phyloP scores from a whole-genome alignment of 192 early-diverging fungal species.

The Coemansia sp. region DNA sequence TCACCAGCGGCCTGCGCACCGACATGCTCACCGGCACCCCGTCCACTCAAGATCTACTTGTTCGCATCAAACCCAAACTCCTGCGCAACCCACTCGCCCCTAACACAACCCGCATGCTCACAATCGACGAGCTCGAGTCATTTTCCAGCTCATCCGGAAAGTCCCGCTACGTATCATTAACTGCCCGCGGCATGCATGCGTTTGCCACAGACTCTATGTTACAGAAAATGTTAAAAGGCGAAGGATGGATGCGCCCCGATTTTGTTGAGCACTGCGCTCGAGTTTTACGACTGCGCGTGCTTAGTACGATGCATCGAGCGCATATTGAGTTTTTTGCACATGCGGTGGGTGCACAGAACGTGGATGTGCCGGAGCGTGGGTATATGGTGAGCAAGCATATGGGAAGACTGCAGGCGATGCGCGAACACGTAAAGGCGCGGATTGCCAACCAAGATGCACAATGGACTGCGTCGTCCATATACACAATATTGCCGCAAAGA shows the following conservation, averaged over 20 bases:
- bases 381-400: not conserved
- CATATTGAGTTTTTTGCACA: slow-evolving; percentile 16
- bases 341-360: not conserved
- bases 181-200: slow-evolving; percentile 17
- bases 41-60: slow-evolving; percentile 9
- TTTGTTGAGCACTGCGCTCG: slow-evolving; percentile 36
- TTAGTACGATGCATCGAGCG: slow-evolving; percentile 26
- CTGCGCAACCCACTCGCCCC: not conserved
- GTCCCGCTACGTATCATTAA: slow-evolving; percentile 21
- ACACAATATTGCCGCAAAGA: slow-evolving; percentile 10
- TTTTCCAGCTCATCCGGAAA: slow-evolving; percentile 12
- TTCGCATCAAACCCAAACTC: slow-evolving; percentile 23
- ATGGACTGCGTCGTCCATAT: slow-evolving; percentile 22
- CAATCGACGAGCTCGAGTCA: slow-evolving; percentile 32
- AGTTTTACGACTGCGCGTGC: slow-evolving; percentile 19
- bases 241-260: slow-evolving; percentile 27
- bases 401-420: slow-evolving; percentile 13
- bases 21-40: slow-evolving; percentile 17
- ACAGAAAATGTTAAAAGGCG: not conserved
- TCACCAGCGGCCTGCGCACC: slow-evolving; percentile 24
- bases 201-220: slow-evolving; percentile 12
- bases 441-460: slow-evolving; percentile 28
- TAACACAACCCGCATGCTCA: not conserved
- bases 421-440: slow-evolving; percentile 12
- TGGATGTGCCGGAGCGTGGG: not conserved